Base-by-base conservation (phyloP, 805 yeast genomes). In the Sugiyamaella boreocaroliniensis region DNA sequence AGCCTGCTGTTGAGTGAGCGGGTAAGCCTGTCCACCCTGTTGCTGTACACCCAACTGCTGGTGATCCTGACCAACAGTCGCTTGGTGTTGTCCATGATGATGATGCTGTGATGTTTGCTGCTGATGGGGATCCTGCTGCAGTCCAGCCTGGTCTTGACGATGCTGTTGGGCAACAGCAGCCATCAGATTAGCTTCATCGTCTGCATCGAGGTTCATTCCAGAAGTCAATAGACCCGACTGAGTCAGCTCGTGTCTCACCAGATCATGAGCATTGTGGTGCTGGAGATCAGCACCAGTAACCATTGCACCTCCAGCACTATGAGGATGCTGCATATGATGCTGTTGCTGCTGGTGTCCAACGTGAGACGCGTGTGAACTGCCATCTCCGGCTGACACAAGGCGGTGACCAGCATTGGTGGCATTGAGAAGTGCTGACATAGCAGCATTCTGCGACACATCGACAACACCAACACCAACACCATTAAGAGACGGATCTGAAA, bases 101-200 rank as follows among this genome's bases (percentile, higher is more conserved):
- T 51, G 51, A 26, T 40, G 50, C 26, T 48, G 47, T 20, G 32
- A 22, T 22, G 26, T 22, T 47, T 40, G 53, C 18, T 14, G 19
- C 18, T 18, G 50, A 15, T 46, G 34, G 20, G 37, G n/a, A 12
- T n/a, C 20, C 12, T 50, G 53, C 29, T 43, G 50, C 7, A 58
- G 60, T 22, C 56, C 61, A 14, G 55, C 61, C 8, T 59, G 62
- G 12, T 40, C 60, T 19, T 59, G 51, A 40, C 59, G 63, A 11
- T 60, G 56, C 1, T 80, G 83, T 44, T 79, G 79, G 54, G 81
- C 83, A 4, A 80, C 85, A 9, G 80, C 85, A 0, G 83, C 85
- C 32, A 78, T 73, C 14, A 81, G 71, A 10, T 77, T 75, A 51
- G 74, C 76, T 9, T 64, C 57, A 41, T 65, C 69, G 18, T 64